These are phyloP conservation scores for Xanthoparmelia taractica DNA, from an alignment of 495 filamentous ascomycete species.

Conservation along the genomic window DNA sequence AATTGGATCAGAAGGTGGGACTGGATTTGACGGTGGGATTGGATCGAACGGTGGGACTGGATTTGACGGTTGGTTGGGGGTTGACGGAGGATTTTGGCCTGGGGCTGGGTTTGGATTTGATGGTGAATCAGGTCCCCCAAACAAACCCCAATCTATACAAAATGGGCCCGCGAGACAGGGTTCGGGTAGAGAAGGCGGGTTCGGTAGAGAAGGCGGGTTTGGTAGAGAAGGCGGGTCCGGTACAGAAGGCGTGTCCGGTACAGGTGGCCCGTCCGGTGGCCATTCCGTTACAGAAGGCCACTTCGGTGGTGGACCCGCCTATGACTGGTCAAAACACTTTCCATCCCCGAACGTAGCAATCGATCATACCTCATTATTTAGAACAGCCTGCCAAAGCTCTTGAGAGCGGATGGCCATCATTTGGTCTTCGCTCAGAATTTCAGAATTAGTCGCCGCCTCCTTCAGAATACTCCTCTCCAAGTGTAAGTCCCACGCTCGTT, in stretches of 20 bases:
- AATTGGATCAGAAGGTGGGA: not conserved
- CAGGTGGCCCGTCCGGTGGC: no score
- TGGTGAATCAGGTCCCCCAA: not conserved
- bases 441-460: not conserved
- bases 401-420: not conserved
- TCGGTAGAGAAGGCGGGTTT: no score
- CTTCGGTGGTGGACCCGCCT: not conserved
- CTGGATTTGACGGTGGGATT: not conserved
- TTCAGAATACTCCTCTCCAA: not conserved
- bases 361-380: not conserved
- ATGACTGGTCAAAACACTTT: not conserved
- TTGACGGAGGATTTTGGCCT: not conserved
- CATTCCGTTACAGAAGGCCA: no score
- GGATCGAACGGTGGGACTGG: not conserved
- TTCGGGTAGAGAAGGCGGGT: not conserved
- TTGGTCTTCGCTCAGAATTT: not conserved
- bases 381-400: not conserved
- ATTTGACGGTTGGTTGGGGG: not conserved
- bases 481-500: not conserved
- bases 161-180: not conserved
- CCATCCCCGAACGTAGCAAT: not conserved
- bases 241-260: no score
- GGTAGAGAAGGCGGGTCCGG: no score
- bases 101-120: not conserved
- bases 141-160: not conserved